phyloP scores from a whole-genome alignment of 2,329 filamentous ascomycete genomes.

The Pestalotiopsis sp. region DNA sequence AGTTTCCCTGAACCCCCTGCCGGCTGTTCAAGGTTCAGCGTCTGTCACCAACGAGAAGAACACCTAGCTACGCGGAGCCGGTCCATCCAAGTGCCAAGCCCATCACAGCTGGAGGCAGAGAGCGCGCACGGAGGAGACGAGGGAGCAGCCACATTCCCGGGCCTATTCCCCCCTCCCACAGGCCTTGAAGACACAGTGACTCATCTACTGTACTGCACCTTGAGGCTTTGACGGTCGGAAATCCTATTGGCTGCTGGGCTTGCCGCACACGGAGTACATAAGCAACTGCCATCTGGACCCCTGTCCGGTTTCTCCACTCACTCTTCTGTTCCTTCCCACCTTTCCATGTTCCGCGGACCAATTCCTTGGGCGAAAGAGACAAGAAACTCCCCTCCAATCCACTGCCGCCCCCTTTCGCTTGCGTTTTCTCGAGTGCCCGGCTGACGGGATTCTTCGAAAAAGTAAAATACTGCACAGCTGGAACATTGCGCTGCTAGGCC shows the following conservation, averaged over 20 bases:
- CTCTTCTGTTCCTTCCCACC: conserved; percentile 1
- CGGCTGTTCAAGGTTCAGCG: background rate
- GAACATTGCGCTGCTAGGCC: background rate
- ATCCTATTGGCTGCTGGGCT: background rate
- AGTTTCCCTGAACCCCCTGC: background rate
- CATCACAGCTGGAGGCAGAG: background rate
- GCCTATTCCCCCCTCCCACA: too few species aligned
- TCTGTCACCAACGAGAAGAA: background rate
- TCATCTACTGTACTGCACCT: background rate
- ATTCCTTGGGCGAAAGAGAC: background rate
- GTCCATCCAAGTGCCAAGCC: background rate
- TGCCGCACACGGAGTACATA: background rate
- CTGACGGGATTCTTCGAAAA: background rate
- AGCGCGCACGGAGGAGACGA: background rate
- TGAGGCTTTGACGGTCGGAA: background rate
- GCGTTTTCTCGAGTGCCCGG: background rate
- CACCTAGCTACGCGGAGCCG: background rate
- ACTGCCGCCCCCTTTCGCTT: background rate
- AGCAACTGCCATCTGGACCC: conserved; percentile 5
- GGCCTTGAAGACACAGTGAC: background rate
- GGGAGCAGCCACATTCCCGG: background rate
- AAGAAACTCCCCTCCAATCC: background rate
- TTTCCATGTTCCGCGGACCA: background rate
- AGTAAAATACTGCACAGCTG: background rate
- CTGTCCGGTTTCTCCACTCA: background rate